These are phyloP conservation scores for Leccinum disarticulatum DNA, from an alignment of 768 basidiomycete genomes.

Conservation along the genomic window DNA sequence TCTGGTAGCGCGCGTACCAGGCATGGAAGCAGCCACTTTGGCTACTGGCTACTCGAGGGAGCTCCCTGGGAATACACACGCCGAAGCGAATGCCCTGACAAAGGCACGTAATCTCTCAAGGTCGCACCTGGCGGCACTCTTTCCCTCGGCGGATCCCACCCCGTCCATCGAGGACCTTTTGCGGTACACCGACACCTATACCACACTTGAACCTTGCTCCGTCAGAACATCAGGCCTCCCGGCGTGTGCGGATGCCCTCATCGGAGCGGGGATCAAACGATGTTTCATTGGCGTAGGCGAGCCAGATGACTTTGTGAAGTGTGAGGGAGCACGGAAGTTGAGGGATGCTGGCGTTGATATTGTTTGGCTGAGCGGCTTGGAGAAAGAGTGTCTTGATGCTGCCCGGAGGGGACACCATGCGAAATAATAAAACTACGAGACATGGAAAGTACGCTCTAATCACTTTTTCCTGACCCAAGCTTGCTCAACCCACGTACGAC, in stretches of 20 bases:
- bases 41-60: conserved; percentile 89
- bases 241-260: conserved; percentile 83
- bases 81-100: conserved; percentile 83
- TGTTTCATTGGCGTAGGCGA: conserved; percentile 91
- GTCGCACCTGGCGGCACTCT: conserved; percentile 43
- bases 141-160: conserved; percentile 35
- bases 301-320: conserved; percentile 91
- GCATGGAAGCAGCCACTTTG: conserved; percentile 50
- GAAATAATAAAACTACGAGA: background rate
- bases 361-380: conserved; percentile 71
- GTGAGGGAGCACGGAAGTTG: conserved; percentile 80
- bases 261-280: conserved; percentile 63
- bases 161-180: conserved; percentile 47
- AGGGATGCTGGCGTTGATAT: conserved; percentile 71
- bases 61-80: conserved; percentile 90
- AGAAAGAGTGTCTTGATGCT: conserved; percentile 74
- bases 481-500: conserved; percentile 3
- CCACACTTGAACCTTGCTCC: conserved; percentile 96
- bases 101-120: conserved; percentile 57
- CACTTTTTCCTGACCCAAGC: background rate
- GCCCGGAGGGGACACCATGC: conserved; percentile 61
- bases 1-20: conserved; percentile 51
- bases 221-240: conserved; percentile 81
- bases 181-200: conserved; percentile 73
- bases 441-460: conserved; percentile 6